Evolutionary conservation across 1,139 yeast genomes (phyloP), one percentile per base, ranked within the genome.

Genomic region (Wickerhamomyces sp.): DNA sequence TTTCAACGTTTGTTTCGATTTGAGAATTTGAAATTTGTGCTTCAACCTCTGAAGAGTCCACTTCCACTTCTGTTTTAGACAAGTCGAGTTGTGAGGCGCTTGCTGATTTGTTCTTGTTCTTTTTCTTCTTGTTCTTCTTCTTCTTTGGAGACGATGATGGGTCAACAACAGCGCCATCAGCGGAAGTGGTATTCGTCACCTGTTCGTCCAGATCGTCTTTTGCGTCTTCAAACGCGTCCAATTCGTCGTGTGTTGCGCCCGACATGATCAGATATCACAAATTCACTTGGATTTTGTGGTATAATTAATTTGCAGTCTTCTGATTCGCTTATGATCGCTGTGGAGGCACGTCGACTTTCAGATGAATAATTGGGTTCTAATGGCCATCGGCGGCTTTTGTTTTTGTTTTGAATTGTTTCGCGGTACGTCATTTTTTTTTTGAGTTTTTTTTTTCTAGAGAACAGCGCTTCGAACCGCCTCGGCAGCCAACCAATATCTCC

Each of bases 161-260:
- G 7, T 11, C 23, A 11, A 13, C 16, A 4, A 20, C 11, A 16
- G 32, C 31, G 16, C 28, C n/a, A 13, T 13, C 31, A 14, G 28
- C 25, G n/a, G 26, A 13, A 5, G 23, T 13, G 25, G 20, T 29
- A 10, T 19, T 13, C 9, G 4, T 10, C 16, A 4, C 24, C 5
- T 6, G 30, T 5, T 19, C 24, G 8, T 10, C 4, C 13, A 19
- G 28, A 6, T 28, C 36, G n/a, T 38, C 41, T 14, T 26, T 15
- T 10, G 41, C 41, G 13, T 35, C 39, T 15, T 35, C 31, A n/a
- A 33, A 33, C 19, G 28, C 37, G 21, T 36, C 42, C n/a, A n/a
- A n/a, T 4, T 25, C 14, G 10, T 38, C 36, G 32, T 28, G 30
- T 6, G n/a, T 13, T 9, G 10, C 18, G 6, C 32, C 22, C 39